phyloP scores from a whole-genome alignment of 2,329 filamentous ascomycete genomes.

The Thielaviopsis ethacetica region DNA sequence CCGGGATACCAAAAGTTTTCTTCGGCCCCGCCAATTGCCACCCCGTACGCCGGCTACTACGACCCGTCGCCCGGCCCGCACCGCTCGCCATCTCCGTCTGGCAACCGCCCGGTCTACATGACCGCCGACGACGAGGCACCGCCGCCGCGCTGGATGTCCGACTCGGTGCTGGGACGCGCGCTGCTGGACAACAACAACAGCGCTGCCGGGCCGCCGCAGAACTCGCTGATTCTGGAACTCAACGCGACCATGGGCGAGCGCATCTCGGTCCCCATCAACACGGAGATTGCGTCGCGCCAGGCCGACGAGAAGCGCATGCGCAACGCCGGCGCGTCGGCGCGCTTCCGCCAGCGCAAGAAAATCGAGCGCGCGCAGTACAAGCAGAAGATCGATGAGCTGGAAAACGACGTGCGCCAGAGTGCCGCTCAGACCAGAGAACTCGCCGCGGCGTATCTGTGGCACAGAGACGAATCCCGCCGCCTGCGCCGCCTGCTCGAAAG shows the following conservation, averaged over 20 bases:
- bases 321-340: conserved; percentile 71
- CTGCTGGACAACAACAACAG: not conserved
- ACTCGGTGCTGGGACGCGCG: not conserved
- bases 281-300: conserved; percentile 47
- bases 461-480: not conserved
- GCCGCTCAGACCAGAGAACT: not conserved
- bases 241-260: not conserved
- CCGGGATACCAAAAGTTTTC: not conserved
- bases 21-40: too few relatives aligned
- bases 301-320: conserved; percentile 74
- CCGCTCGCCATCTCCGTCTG: not conserved
- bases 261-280: conserved; percentile 6
- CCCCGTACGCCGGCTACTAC: not conserved
- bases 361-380: conserved; percentile 71
- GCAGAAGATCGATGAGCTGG: conserved; percentile 25
- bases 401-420: not conserved
- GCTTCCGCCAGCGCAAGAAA: conserved; percentile 50
- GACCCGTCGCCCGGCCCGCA: not conserved
- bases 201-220: not conserved
- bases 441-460: not conserved
- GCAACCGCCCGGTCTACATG: not conserved
- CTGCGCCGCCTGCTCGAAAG: not conserved
- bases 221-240: not conserved
- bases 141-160: not conserved
- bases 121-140: not conserved